Base-by-base conservation (phyloP, 208 protist genomes). In the Trypanosoma mega region DNA sequence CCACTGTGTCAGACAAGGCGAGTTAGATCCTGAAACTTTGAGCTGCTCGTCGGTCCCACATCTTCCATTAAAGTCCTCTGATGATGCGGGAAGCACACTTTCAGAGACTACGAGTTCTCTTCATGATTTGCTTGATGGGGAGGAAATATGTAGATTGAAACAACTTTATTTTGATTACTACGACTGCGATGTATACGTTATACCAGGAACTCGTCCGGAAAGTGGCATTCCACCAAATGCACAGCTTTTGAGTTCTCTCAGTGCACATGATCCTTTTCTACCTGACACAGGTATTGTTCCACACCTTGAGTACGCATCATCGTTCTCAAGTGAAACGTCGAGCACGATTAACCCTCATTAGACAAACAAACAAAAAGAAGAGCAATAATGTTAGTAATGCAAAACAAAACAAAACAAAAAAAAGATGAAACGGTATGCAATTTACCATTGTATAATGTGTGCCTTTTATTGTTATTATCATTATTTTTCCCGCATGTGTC, bases 161-260 rank as follows among this genome's bases (percentile, higher is more conserved):
- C 88, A 94, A 51, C 63, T 94, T 20, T 94, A 94, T 63, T 94
- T 94, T 73, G 85, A 94, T 72, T 94, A 91, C 55, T 94, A 85
- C 39, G 88, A 94, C 45, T 94, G 88, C 45, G 84, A 94, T 66
- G 70, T 81, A 33, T 71, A 71, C 63, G 55, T 71, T 29, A 55
- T 71, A 39, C 64, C 64, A 31, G 64, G 55, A n/a, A 56, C 53
- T 30, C 45, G 47, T 24, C 46, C 54, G 21, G 47, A 56, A 7
- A 50, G 64, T 56, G 26, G 21, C 4, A 63, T 71, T 16, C 64
- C 64, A 50, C 37, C 64, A 0, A 48, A 51, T 43, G 64, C 64
- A 18, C 37, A 57, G n/a, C 21, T 71, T 20, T 23, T 71, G 21
- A 46, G 43, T 27, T 71, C 64, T 33, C 55, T 71, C 3, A 71